Percentiles rank a stretch among this genome's conserved stretches.
phyloP scores from a whole-genome alignment of 352 stramenopile species.

The Nannochloropsis limnetica region DNA sequence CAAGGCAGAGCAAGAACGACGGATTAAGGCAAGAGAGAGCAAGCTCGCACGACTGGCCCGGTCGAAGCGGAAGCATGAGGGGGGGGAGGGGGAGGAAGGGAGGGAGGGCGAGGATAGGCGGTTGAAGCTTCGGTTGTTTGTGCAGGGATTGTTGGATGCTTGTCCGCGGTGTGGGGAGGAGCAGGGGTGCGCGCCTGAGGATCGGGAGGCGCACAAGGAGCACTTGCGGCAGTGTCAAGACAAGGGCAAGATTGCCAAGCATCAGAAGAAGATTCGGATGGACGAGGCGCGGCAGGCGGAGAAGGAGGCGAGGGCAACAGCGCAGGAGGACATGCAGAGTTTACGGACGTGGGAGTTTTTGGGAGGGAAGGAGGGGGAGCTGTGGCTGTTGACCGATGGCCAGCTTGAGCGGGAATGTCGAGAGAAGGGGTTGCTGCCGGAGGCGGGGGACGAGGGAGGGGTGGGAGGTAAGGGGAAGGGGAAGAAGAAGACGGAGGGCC shows the following conservation, averaged over 20 bases:
- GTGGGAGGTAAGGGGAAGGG: neutral
- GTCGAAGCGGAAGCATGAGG: neutral
- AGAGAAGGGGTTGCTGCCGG: slow-evolving; percentile 19
- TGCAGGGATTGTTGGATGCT: slow-evolving; percentile 38
- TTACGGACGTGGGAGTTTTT: slow-evolving; percentile 38
- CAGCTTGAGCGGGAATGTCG: neutral
- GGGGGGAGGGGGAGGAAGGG: neutral
- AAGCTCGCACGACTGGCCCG: slow-evolving; percentile 24
- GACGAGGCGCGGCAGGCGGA: neutral
- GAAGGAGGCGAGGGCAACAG: neutral
- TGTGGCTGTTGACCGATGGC: slow-evolving; percentile 40
- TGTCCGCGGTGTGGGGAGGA: slow-evolving; percentile 41
- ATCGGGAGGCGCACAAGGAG: neutral
- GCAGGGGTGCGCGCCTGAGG: neutral
- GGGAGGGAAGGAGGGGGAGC: slow-evolving; percentile 24
- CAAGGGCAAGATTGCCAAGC: slow-evolving; percentile 7
- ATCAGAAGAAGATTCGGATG: slow-evolving; percentile 8
- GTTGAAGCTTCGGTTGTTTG: slow-evolving; percentile 22
- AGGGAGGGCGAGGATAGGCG: neutral
- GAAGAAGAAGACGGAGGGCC: neutral
- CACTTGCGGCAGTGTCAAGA: slow-evolving; percentile 35
- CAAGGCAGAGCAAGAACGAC: slow-evolving; percentile 25
- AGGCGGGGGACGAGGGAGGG: neutral
- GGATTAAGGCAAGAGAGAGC: neutral
- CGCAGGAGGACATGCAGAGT: slow-evolving; percentile 35